Conservation (phyloP, 768 basidiomycete genomes). For the Suillus brevipes region DNA sequence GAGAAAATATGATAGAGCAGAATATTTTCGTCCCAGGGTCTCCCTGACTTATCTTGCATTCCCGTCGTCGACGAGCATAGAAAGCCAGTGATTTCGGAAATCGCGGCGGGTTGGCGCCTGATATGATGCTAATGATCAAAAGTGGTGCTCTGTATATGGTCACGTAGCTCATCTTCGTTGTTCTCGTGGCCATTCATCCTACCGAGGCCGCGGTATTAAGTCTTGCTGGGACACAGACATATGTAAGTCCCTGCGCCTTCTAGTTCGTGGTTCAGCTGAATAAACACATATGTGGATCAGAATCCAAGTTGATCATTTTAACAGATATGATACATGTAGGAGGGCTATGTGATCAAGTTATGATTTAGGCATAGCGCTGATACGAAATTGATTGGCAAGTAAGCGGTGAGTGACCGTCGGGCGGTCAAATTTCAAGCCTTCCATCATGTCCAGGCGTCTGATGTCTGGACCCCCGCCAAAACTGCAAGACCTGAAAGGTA, state of each 20-base stretch:
- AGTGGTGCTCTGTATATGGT: constrained; percentile 31
- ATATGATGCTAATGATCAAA: constrained; percentile 29
- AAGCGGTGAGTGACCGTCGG: neutral
- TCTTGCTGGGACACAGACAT: constrained; percentile 29
- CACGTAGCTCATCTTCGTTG: constrained; percentile 32
- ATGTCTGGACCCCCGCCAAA: too few relatives aligned
- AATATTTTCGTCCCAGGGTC: too few relatives aligned
- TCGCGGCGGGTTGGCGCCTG: constrained; percentile 12
- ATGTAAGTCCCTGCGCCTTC: constrained; percentile 20
- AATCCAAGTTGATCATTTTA: neutral
- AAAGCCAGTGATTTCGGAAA: neutral
- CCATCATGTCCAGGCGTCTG: too few relatives aligned
- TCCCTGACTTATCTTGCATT: constrained; percentile 9
- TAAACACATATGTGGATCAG: too few relatives aligned
- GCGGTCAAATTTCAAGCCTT: too few relatives aligned
- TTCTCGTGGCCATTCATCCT: constrained; percentile 30
- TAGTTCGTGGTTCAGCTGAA: neutral
- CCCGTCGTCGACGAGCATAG: constrained; percentile 1
- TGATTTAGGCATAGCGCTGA: neutral
- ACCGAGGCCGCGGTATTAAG: constrained; percentile 30
- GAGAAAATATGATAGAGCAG: too few relatives aligned
- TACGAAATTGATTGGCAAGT: neutral
- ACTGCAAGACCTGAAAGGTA: too few relatives aligned
- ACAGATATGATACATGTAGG: neutral
- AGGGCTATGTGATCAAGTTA: neutral